Conservation (phyloP, 495 filamentous ascomycete species). For the Aspergillus funiculosus region DNA sequence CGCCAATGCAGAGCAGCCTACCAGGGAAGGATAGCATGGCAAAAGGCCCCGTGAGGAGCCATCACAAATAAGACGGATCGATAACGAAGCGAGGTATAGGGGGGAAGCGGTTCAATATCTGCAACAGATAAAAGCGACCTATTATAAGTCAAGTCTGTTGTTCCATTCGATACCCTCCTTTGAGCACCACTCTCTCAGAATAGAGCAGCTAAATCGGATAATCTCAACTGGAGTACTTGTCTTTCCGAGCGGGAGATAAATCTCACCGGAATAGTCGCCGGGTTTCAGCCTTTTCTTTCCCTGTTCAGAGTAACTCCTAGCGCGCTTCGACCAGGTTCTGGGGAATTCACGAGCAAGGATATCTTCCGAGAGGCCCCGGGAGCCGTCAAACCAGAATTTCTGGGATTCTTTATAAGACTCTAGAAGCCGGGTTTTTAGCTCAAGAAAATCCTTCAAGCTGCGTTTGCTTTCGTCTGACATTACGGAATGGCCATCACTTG, state of each 20-base stretch:
- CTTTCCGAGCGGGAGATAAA: constrained; percentile 39
- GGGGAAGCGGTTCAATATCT: not conserved
- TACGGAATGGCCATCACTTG: constrained; percentile 32
- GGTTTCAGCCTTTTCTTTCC: constrained; percentile 31
- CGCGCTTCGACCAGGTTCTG: constrained; percentile 40
- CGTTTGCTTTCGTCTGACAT: constrained; percentile 32
- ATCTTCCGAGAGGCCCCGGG: constrained; percentile 38
- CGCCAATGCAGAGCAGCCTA: constrained; percentile 2
- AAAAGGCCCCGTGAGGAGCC: not conserved
- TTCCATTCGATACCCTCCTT: constrained; percentile 42
- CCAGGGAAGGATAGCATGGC: not conserved
- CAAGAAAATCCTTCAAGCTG: constrained; percentile 34
- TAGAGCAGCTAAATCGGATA: constrained; percentile 39
- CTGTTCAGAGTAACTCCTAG: constrained; percentile 32
- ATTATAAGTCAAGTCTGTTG: constrained; percentile 29
- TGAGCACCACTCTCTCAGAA: constrained; percentile 44
- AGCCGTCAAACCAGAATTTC: constrained; percentile 43
- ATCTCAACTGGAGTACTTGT: constrained; percentile 42
- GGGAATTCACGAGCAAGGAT: constrained; percentile 41
- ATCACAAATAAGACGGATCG: too few relatives aligned
- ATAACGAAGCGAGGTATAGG: too few relatives aligned
- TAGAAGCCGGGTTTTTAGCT: constrained; percentile 36
- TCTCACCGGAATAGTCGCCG: constrained; percentile 40
- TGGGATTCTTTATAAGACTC: constrained; percentile 40
- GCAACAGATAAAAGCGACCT: too few relatives aligned